Evolutionary conservation across 2,329 filamentous ascomycete species (phyloP).

Genomic region (Sporothrix euskadiensis): DNA sequence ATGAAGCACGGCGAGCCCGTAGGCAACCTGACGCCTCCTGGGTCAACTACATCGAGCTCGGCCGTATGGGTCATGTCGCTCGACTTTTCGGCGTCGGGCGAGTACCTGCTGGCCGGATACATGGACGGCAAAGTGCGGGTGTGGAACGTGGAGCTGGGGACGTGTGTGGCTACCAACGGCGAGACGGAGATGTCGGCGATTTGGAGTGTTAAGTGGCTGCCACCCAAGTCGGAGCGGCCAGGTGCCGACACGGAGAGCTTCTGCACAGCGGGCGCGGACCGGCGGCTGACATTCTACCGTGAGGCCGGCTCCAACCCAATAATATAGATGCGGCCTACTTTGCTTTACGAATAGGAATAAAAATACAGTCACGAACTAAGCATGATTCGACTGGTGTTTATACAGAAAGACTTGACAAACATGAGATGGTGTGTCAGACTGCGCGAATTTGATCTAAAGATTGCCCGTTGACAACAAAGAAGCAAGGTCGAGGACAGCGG

Average conservation of each 20-base stretch:
- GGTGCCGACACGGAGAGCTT: constrained; percentile 60
- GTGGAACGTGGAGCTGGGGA: constrained; percentile 82
- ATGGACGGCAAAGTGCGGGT: constrained; percentile 95
- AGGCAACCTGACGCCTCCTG: constrained; percentile 64
- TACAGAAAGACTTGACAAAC: neutral
- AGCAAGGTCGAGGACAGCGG: neutral
- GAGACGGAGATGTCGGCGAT: constrained; percentile 81
- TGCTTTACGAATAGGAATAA: neutral
- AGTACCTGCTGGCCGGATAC: constrained; percentile 83
- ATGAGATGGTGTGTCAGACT: neutral
- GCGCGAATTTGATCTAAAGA: neutral
- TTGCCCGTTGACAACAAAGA: neutral
- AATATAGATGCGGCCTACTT: constrained; percentile 8
- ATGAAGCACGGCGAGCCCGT: constrained; percentile 90
- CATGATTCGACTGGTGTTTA: neutral
- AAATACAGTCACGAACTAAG: neutral
- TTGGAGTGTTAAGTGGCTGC: constrained; percentile 80
- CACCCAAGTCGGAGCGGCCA: constrained; percentile 61
- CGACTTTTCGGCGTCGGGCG: constrained; percentile 91
- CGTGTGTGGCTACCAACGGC: constrained; percentile 89
- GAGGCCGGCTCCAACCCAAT: constrained; percentile 56
- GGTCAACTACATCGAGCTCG: constrained; percentile 59
- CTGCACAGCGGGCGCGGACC: constrained; percentile 74
- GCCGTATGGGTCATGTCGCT: constrained; percentile 85
- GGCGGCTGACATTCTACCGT: constrained; percentile 77